These are phyloP conservation scores for Candida sojae DNA, from an alignment of 1,139 yeast species.

Conservation along the genomic window DNA sequence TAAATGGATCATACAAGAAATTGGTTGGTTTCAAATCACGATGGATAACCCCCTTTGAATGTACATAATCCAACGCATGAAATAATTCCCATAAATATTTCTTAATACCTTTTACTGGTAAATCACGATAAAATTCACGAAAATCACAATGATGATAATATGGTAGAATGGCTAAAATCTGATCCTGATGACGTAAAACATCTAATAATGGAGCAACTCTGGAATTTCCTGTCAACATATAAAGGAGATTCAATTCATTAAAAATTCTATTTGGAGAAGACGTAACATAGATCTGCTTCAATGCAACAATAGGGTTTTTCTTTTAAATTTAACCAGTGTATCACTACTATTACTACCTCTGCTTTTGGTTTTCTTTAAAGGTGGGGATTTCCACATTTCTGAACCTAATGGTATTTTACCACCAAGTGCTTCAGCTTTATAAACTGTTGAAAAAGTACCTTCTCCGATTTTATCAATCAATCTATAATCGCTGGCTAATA, in stretches of 20 bases:
- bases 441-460: conserved; percentile 91
- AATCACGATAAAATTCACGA: conserved; percentile 78
- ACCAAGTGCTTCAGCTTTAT: conserved; percentile 76
- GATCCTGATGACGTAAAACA: conserved; percentile 84
- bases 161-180: conserved; percentile 89
- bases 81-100: conserved; percentile 79
- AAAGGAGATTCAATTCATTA: conserved; percentile 79
- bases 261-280: conserved; percentile 90
- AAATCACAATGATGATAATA: conserved; percentile 91
- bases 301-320: conserved; percentile 72
- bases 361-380: conserved; percentile 28
- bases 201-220: conserved; percentile 89
- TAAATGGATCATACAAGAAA: conserved; percentile 75
- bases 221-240: conserved; percentile 64
- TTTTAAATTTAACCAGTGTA: conserved; percentile 14
- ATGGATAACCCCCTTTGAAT: conserved; percentile 75
- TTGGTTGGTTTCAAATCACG: conserved; percentile 91
- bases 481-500: conserved; percentile 58
- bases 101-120: conserved; percentile 78
- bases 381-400: conserved; percentile 51
- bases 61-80: conserved; percentile 75
- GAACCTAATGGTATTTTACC: conserved; percentile 40
- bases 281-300: conserved; percentile 91
- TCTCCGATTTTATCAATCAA: conserved; percentile 89
- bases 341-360: conserved; percentile 5